A percentile compares a stretch with the other conserved stretches of the same genome.
Evolutionary conservation across 2,329 filamentous ascomycete genomes (phyloP).

Genomic region (Aspergillus fumigatiaffinis): DNA sequence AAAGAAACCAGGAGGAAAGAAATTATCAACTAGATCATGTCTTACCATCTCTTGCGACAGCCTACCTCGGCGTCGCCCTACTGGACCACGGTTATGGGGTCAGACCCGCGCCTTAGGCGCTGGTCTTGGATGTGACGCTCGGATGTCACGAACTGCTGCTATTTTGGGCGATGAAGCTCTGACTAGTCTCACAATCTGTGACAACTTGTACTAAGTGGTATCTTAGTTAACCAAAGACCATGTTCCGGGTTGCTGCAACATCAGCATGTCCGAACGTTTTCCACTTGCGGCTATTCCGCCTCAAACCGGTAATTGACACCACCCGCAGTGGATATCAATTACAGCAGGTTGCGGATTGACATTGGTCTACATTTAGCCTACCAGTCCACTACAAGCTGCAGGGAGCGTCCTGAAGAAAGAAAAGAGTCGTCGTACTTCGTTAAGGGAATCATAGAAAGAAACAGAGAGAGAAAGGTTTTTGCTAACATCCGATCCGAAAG

Average conservation of each 20-base stretch:
- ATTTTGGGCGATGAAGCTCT: conserved; percentile 6
- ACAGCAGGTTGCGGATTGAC: background rate
- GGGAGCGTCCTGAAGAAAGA: conserved; percentile 19
- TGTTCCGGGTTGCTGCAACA: background rate
- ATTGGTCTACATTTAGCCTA: background rate
- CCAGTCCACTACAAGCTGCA: conserved; percentile 6
- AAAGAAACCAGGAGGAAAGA: background rate
- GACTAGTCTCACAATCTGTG: background rate
- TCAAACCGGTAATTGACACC: background rate
- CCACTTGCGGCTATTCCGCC: background rate
- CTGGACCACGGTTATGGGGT: background rate
- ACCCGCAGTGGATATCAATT: too few species aligned
- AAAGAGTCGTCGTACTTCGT: conserved; percentile 36
- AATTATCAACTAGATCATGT: background rate
- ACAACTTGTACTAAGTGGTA: background rate
- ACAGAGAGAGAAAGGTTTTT: conserved; percentile 34
- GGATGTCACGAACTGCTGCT: conserved; percentile 2
- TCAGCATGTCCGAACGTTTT: background rate
- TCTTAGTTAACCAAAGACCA: background rate
- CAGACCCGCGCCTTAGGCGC: background rate
- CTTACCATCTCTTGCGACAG: background rate
- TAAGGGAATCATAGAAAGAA: conserved; percentile 29
- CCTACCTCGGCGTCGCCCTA: background rate
- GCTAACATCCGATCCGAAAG: conserved; percentile 35
- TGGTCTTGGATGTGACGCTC: background rate